Base-by-base conservation (phyloP, 2,329 filamentous ascomycete species). In the Graphium sp. region DNA sequence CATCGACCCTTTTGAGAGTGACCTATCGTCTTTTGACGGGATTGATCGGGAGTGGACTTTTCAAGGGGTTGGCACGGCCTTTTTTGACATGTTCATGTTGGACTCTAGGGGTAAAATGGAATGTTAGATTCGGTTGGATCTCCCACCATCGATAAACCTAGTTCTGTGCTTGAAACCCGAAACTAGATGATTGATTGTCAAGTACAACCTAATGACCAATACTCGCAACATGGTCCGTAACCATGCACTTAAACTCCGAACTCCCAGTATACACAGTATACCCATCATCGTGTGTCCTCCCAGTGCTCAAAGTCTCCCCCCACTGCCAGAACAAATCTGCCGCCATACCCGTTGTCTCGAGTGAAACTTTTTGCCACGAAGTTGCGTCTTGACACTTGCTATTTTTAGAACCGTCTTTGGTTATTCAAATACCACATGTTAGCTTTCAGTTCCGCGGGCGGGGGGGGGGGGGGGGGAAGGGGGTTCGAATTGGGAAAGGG, bases 261-360 rank as follows among this genome's bases (percentile, higher is more conserved):
- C 45, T 50, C 13, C 48, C 49, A 18, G 50, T 53, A 38, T 55
- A 61, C 33, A 62, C 52, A 9, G 57, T 61, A 29, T 55, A 49
- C n/a, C 50, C 51, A 27, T 62, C 58, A 30, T 58, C 45, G 26
- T 48, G 43, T 1, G 55, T 50, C 35, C 48, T 46, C 3, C 58
- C 58, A 7, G 35, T 48, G 44, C 55, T 56, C 20, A 55, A 38
- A 5, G 38, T 42, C 32, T 55, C 51, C n/a, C 52, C 52, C 36
- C 49, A 47, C 34, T 56, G 52, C 52, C 52, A 56, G 33, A 53
- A 55, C n/a, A 46, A 32, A 32, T 55, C 53, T 4, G 35, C 49
- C 1, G 39, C 48, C 41, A 51, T 49, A 14, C 52, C 42, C 3
- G 30, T 30, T 2, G 43, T 37, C 6, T 39, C 39, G 6, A 48